phyloP scores from a whole-genome alignment of 1,284 basidiomycete genomes.

The Leccinum angustisporum region DNA sequence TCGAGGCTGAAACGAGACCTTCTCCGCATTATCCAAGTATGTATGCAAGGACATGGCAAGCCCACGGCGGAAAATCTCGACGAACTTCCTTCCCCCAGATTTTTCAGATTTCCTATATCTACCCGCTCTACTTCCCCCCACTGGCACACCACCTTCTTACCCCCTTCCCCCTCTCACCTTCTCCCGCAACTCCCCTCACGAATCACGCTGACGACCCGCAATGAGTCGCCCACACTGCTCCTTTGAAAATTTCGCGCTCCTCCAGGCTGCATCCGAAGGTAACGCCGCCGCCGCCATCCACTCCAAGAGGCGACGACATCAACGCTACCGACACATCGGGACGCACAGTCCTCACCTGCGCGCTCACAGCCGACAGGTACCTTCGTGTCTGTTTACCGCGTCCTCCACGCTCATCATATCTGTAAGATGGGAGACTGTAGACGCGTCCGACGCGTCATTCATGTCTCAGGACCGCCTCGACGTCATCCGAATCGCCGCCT shows the following conservation, averaged over 20 bases:
- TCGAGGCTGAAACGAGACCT: conserved; percentile 30
- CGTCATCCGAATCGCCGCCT: conserved; percentile 52
- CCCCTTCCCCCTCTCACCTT: not conserved
- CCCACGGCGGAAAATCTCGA: not conserved
- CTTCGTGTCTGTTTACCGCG: conserved; percentile 11
- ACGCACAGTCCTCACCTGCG: conserved; percentile 61
- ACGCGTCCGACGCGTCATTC: conserved; percentile 67
- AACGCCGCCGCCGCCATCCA: conserved; percentile 51
- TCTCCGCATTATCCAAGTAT: conserved; percentile 32
- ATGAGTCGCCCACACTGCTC: conserved; percentile 41
- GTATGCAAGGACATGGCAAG: conserved; percentile 19
- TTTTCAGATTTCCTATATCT: conserved; percentile 17
- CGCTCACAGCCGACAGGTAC: conserved; percentile 68
- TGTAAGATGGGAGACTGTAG: conserved; percentile 59
- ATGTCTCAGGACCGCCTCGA: conserved; percentile 54
- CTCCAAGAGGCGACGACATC: conserved; percentile 63
- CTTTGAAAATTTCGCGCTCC: conserved; percentile 50
- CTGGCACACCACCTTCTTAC: not conserved
- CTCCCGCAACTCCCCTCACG: conserved; percentile 20
- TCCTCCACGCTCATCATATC: not conserved
- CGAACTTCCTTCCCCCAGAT: conserved; percentile 2
- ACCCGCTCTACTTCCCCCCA: conserved; percentile 10
- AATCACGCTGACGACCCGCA: conserved; percentile 29
- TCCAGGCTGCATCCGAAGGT: conserved; percentile 57
- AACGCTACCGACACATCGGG: conserved; percentile 61